Evolutionary conservation across 192 early-diverging fungal genomes (phyloP), one percentile per base, ranked within the genome.

Genomic region (Chytriomyces sp.): DNA sequence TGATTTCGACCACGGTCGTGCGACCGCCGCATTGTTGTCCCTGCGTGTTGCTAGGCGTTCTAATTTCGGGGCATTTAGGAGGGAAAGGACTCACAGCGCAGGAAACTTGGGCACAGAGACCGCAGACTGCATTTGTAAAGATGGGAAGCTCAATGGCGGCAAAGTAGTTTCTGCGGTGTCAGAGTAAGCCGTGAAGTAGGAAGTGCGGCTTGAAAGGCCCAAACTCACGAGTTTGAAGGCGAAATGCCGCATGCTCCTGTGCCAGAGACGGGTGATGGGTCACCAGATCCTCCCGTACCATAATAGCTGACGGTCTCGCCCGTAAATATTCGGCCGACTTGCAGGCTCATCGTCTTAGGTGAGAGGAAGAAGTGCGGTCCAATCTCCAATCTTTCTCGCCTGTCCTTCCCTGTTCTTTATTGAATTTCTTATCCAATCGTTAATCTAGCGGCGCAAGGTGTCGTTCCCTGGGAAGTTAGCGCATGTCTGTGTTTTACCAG

Each of bases 161-260:
- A 55, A 70, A 70, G 68, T 70, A 70, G 62, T 44, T 64, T 44
- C 62, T 64, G 62, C 17, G 39, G 41, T 0, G 44, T 14, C 44
- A n/a, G 14, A 1, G 62, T 44, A 28, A 25, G n/a, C 3, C 3
- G 22, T 0, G 33, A 36, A 2, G 59, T 61, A 37, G 3, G 3
- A 14, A 36, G 38, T 30, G 14, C 33, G 5, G 38, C 59, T 30
- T 17, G 28, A 57, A 12, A 12, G 55, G 55, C n/a, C 2, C 10
- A 30, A 12, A 30, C 38, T 12, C 52, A 70, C 68, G 22, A 5
- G 26, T 57, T 70, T 32, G 19, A 28, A 8, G 68, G 68, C 1
- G 7, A 25, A 8, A 31, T 25, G 1, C 66, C 66, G 31, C 66
- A 69, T 8, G 39, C 36, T 17, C 68, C 68, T 22, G 22, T 70